A percentile compares a stretch with the other conserved stretches of the same genome.
Conservation (phyloP, 345 rosid species). For the Xanthoceras sorbifolium region DNA sequence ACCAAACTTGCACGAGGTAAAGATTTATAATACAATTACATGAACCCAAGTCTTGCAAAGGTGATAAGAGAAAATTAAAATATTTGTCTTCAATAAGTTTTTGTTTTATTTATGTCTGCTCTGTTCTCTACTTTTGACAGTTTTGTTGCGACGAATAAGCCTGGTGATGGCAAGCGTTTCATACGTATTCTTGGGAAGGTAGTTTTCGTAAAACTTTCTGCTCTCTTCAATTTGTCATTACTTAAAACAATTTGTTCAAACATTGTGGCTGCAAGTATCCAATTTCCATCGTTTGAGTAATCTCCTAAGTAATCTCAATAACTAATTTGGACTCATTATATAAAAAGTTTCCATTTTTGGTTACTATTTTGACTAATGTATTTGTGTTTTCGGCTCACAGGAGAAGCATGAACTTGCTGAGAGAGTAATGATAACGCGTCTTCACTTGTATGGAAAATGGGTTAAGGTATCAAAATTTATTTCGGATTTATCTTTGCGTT, state of each 20-base stretch:
- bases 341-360: background rate
- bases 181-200: conserved; percentile 77
- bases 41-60: too few species aligned
- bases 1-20: too few species aligned
- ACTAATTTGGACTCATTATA: too few species aligned
- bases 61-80: background rate
- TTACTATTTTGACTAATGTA: background rate
- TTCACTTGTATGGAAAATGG: conserved; percentile 94
- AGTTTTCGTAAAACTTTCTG: conserved; percentile 4
- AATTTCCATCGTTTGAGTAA: background rate
- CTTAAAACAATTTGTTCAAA: background rate
- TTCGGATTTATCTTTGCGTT: background rate
- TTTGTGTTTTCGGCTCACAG: conserved; percentile 38
- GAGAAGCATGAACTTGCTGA: conserved; percentile 94
- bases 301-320: too few species aligned
- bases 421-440: conserved; percentile 95
- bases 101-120: conserved; percentile 3
- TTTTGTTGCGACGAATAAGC: conserved; percentile 63
- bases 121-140: conserved; percentile 36
- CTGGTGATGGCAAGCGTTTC: conserved; percentile 89
- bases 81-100: too few species aligned
- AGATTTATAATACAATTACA: too few species aligned
- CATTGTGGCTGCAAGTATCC: background rate
- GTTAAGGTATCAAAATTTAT: conserved; percentile 53
- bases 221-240: background rate